Base-by-base conservation (phyloP, 2,329 filamentous ascomycete species). In the Phyllosticta citribraziliensis region DNA sequence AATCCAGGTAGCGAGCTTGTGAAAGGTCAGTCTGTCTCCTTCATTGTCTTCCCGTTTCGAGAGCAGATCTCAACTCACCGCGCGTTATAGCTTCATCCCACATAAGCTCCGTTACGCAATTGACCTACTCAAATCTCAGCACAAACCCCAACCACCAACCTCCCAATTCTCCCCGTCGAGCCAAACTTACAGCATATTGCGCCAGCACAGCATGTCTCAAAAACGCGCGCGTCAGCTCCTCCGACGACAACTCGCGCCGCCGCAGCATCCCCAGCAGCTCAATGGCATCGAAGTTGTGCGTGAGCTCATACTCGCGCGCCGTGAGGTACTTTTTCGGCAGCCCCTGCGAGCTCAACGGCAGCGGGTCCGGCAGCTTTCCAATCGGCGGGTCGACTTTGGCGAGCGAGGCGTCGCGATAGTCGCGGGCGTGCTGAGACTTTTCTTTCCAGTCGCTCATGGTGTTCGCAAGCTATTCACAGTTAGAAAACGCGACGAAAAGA, bases 101-200 rank as follows among this genome's bases (percentile, higher is more conserved):
- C 59, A 75, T 67, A 22, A 75, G 73, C 60, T 75, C 73, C 12
- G 74, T 74, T 19, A 75, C 67, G 57, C 73, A 75, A 55, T 74
- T 75, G 19, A 70, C 74, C 53, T 30, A 14, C 40, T 22, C 10
- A 9, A 17, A n/a, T 55, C 6, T 24, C 8, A 27, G 20, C 53
- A 6, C 25, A 10, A n/a, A n/a, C n/a, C n/a, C n/a, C n/a, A n/a
- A n/a, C n/a, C n/a, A 6, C 10, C 14, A 4, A 27, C 17, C 10
- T 14, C 52, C 12, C 12, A 40, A 1, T 12, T 2, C 11, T 24
- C 5, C 22, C 14, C 22, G 22, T 54, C 5, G 4, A 27, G 12
- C 6, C 11, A n/a, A 19, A 10, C 24, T 19, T 30, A 55, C 53
- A 9, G 53, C 24, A 33, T 57, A 57, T n/a, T 55, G 53, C 6